Evolutionary conservation across 202 grass and related monocot species (phyloP), one percentile per base, ranked within the genome.

Genomic region (Zizania palustris): DNA sequence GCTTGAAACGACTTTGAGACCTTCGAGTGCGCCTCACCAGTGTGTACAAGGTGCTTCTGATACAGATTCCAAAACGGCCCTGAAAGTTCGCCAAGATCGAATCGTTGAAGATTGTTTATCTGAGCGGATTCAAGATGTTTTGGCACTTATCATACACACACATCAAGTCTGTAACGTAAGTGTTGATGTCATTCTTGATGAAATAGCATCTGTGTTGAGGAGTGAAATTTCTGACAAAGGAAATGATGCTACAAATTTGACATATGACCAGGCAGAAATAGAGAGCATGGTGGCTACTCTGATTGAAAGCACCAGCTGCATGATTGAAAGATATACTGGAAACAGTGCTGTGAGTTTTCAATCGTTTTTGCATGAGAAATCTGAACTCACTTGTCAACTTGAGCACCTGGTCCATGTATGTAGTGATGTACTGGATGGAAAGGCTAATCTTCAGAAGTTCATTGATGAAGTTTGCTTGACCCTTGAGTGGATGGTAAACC

Each of bases 71-170:
- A 58, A 73, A 49, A 66, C 54, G 42, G 10, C 18, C 28, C 45
- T 11, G 4, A 65, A 41, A 72, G 10, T 33, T 66, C 49, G 33
- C 41, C 66, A 19, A 61, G 76, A 78, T 56, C 33, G 53, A 9
- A 70, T 41, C 28, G 60, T 51, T 68, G 43, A 84, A 68, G 51
- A 50, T 63, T 80, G 65, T 60, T 46, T 80, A 6, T 87, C 63
- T 78, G 63, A 65, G 34, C 85, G 81, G 80, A 80, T 93, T 80
- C 84, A 87, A 33, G 90, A 89, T 49, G 51, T 89, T 82, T 38
- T 93, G 80, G 82, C 66, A 53, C 62, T 85, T 51, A 87, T 93
- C 60, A 61, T 81, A 71, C 73, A 79, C 55, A 87, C 85, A 28
- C 90, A 93, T 85, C 74, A 82, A 71, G 78, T 74, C 60, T 67